phyloP scores from a whole-genome alignment of 768 basidiomycete species.

The Agrocybe pediades region DNA sequence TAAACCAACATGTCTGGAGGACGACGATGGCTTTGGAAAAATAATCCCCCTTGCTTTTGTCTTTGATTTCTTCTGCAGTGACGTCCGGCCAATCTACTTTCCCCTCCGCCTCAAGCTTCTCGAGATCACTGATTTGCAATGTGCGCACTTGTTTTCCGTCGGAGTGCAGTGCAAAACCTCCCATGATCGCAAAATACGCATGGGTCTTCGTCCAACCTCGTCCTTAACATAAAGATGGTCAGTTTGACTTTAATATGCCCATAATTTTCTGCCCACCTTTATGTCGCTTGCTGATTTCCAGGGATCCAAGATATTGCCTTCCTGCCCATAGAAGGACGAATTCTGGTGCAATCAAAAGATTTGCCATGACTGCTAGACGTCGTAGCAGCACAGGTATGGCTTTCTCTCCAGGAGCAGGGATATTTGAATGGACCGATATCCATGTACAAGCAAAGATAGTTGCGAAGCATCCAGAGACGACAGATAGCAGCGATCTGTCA shows the following conservation, averaged over 20 bases:
- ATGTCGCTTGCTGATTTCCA: constrained; percentile 2
- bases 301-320: constrained; percentile 8
- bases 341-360: constrained; percentile 15
- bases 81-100: constrained; percentile 18
- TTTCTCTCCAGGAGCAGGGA: constrained; percentile 13
- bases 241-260: background rate
- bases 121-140: constrained; percentile 6
- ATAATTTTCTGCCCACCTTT: background rate
- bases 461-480: too few species aligned
- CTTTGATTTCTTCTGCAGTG: constrained; percentile 21
- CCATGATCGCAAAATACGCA: constrained; percentile 21
- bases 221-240: background rate
- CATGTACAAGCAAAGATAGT: too few species aligned
- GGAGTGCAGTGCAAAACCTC: constrained; percentile 24
- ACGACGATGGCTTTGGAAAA: constrained; percentile 35
- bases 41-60: constrained; percentile 33
- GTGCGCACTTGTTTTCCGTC: constrained; percentile 3
- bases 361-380: constrained; percentile 8
- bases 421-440: too few species aligned
- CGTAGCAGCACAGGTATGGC: background rate
- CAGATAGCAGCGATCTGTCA: too few species aligned
- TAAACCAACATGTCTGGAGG: constrained; percentile 37
- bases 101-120: constrained; percentile 11
- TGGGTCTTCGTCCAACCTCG: constrained; percentile 16
- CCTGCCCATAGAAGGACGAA: constrained; percentile 14